These are phyloP conservation scores for Cucurbita maxima DNA, from an alignment of 306 rosid genomes.

Conservation along the genomic window DNA sequence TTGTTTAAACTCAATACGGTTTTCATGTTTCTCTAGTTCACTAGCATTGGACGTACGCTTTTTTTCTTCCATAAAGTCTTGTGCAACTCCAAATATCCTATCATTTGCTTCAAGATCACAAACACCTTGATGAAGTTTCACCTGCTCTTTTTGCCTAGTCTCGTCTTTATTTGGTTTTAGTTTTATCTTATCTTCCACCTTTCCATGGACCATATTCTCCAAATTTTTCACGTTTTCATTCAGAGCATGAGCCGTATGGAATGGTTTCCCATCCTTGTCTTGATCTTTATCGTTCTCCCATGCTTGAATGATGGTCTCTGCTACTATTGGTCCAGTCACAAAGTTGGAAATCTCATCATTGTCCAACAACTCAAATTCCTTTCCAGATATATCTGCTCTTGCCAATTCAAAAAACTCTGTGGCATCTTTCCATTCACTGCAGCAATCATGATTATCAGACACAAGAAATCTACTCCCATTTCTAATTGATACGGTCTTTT, in stretches of 20 bases:
- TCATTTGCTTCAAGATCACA: constrained; percentile 22
- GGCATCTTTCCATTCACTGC: constrained; percentile 66
- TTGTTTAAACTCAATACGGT: constrained; percentile 16
- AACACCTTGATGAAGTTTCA: constrained; percentile 21
- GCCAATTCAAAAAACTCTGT: constrained; percentile 68
- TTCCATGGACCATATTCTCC: constrained; percentile 15
- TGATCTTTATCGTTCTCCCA: constrained; percentile 18
- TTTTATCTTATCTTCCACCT: constrained; percentile 23
- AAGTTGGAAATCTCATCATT: constrained; percentile 15
- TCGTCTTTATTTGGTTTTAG: constrained; percentile 27
- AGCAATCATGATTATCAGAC: constrained; percentile 31
- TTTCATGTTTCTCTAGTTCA: constrained; percentile 20
- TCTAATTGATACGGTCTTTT: constrained; percentile 19
- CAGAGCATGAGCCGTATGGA: constrained; percentile 11
- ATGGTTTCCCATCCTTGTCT: constrained; percentile 10
- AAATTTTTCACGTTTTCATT: constrained; percentile 15
- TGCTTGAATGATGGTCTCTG: constrained; percentile 20
- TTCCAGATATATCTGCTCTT: constrained; percentile 42
- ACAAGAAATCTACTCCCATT: constrained; percentile 28
- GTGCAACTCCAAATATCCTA: constrained; percentile 16
- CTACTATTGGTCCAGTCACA: constrained; percentile 23
- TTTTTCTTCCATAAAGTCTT: constrained; percentile 19
- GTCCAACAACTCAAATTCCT: constrained; percentile 25
- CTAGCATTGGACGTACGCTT: constrained; percentile 15
- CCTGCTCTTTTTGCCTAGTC: constrained; percentile 21